Conservation (phyloP, 306 rosid genomes). For the Begonia peltatifolia region DNA sequence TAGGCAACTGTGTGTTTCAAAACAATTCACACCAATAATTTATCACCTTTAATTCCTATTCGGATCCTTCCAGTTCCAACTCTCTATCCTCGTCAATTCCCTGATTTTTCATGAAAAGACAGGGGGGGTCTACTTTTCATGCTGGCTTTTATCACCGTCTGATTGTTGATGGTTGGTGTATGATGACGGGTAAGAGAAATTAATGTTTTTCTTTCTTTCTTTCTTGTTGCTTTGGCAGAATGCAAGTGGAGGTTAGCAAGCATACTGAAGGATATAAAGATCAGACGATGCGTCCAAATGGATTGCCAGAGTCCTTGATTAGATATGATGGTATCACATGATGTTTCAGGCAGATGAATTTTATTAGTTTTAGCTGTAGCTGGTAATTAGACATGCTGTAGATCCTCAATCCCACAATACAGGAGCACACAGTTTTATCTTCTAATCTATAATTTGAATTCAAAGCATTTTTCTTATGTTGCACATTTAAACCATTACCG, state of each 20-base stretch:
- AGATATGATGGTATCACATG: slow-evolving; percentile 66
- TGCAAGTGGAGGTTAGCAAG: slow-evolving; percentile 98
- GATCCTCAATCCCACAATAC: no score
- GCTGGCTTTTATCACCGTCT: slow-evolving; percentile 4
- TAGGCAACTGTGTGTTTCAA: no score
- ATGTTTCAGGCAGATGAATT: no score
- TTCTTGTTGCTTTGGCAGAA: slow-evolving; percentile 37
- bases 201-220: neutral
- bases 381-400: no score
- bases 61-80: slow-evolving; percentile 5
- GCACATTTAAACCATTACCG: no score
- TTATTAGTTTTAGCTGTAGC: no score
- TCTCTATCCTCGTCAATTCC: neutral
- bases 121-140: slow-evolving; percentile 9
- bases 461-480: no score
- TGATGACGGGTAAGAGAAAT: neutral
- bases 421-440: no score
- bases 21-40: slow-evolving; percentile 5
- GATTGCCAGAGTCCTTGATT: slow-evolving; percentile 86
- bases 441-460: no score
- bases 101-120: slow-evolving; percentile 9
- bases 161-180: slow-evolving; percentile 4
- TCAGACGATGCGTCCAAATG: slow-evolving; percentile 85
- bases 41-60: slow-evolving; percentile 8
- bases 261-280: slow-evolving; percentile 90